Conservation (phyloP, 495 filamentous ascomycete species). For the Penicillium bovifimosum region DNA sequence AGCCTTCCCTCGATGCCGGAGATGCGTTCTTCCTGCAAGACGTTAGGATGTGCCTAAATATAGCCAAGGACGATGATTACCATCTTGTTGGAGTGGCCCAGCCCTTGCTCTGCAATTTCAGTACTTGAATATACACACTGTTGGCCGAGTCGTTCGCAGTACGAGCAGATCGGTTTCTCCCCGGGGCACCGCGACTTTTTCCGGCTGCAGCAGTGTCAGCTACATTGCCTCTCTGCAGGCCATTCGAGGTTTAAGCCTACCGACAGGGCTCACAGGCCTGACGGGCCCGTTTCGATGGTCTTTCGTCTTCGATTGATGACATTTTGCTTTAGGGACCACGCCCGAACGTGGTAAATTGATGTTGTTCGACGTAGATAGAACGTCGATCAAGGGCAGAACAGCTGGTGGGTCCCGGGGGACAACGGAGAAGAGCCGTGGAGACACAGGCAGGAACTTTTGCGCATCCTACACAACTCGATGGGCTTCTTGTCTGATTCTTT, state of each 20-base stretch:
- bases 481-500: too few relatives aligned
- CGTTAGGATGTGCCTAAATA: neutral
- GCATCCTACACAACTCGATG: too few relatives aligned
- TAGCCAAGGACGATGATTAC: neutral
- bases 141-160: constrained; percentile 37
- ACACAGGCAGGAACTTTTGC: too few relatives aligned
- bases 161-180: constrained; percentile 39
- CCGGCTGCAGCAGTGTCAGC: constrained; percentile 19
- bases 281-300: constrained; percentile 35
- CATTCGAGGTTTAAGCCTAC: constrained; percentile 15
- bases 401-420: neutral
- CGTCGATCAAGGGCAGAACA: neutral
- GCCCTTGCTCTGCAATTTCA: constrained; percentile 21
- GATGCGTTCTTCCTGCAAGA: constrained; percentile 32
- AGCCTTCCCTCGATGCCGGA: constrained; percentile 33
- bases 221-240: neutral
- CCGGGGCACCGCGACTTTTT: constrained; percentile 43
- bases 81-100: constrained; percentile 14
- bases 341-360: neutral
- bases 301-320: constrained; percentile 17
- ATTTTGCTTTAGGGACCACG: neutral
- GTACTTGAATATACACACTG: constrained; percentile 30
- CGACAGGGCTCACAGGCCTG: constrained; percentile 43
- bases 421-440: too few relatives aligned
- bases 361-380: neutral